Evolutionary conservation across 75 land plant genomes (phyloP), one percentile per base, ranked within the genome.

Genomic region (Adiantum capillusveneris): DNA sequence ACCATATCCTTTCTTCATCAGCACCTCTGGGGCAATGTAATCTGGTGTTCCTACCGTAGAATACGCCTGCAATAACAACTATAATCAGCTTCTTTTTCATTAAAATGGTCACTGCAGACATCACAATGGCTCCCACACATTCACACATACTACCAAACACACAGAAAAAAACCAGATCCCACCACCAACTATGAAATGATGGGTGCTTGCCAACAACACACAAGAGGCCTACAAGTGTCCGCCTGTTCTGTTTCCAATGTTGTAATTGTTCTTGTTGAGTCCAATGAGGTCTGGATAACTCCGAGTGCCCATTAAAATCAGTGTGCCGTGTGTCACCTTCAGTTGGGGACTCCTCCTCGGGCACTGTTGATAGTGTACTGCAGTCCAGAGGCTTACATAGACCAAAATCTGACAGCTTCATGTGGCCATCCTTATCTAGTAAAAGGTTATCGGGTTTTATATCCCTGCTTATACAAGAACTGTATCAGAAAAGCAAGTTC

Each of bases 351-450:
- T 91, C 94, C 62, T 75, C 61, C 48, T 84, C 94, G 41, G 43
- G 72, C 63, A 90, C 71, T 52, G 84, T 82, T 51, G 86, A 54
- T 16, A 79, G 50, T 28, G 73, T 61, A 68, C 63, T 76, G 60
- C 76, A 77, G 54, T 90, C 97, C 13, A 95, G 59, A 0, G 99
- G 91, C 63, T 95, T 95, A 60, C 99, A 90, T 66, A 95, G 76
- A 48, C 99, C 99, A 82, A 95, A 95, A 76, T 95, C 99, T 29
- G 99, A 90, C 34, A 95, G 86, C 72, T 90, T 95, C 80, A 95
- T 67, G 73, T 95, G 99, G 1, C 99, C 99, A 72, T 87, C 56
- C 60, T 69, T 85, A 64, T 90, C 96, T 41, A 95, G 71, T 52
- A 95, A 77, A 57, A 95, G 64, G 65, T 95, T 95, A 63, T 95